Evolutionary conservation across 176 grass and related monocot genomes (phyloP), one percentile per base, ranked within the genome.

Genomic region (Calamus simplicifolius): DNA sequence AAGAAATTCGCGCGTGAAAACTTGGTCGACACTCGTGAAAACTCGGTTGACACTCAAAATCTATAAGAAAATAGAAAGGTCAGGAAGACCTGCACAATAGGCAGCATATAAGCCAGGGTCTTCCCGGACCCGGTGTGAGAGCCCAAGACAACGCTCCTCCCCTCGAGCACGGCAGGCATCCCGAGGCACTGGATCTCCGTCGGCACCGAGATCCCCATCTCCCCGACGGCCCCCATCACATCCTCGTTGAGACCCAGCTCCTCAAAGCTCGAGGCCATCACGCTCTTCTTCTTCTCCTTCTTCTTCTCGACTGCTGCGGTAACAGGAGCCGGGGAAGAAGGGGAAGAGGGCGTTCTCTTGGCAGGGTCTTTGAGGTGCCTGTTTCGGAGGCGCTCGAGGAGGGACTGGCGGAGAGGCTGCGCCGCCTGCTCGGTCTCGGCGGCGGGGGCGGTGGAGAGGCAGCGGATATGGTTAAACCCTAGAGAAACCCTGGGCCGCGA

Each of bases 81-180:
- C 35, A 13, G 35, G 35, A 43, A 8, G 8, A 91, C 92, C 92
- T 97, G 92, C 48, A 97, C 87, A 57, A 97, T 68, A 57, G 92
- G 92, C 2, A 97, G 69, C 75, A 97, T 28, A 74, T 97, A 97
- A 3, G 92, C 92, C 7, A 97, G 77, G 69, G 92, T 97, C 82
- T 97, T 97, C 51, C 92, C 92, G 0, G 92, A 97, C n/a, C 92
- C 87, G 0, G 92, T 97, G 75, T 97, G 92, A 25, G 92, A 97
- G 19, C 92, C 87, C 4, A 97, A 75, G 29, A 85, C 92, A 48
- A 97, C 72, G 52, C 87, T 97, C 69, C 80, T 86, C 0, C 87
- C 87, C 4, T 63, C 66, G 21, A 97, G 80, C 16, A 97, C 79
- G 0, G 87, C 72, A 0, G 87, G 92, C 19, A 97, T 82, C 3